A percentile compares a stretch with the other conserved stretches of the same genome.
phyloP scores from a whole-genome alignment of 805 yeast genomes.

The Candida awuae region DNA sequence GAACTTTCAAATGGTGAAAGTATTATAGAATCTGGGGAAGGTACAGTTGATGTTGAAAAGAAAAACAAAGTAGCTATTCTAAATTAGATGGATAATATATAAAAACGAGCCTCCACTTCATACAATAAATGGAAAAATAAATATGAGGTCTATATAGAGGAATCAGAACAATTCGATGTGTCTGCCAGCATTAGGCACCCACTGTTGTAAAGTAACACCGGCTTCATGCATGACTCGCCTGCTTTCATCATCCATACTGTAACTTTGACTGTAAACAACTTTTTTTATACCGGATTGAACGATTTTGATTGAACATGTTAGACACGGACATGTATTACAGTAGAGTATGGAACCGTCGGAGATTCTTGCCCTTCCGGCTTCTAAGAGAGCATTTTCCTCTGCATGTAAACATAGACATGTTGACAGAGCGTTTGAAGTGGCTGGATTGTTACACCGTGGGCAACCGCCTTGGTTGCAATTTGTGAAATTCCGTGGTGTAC shows the following conservation, averaged over 20 bases:
- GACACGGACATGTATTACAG: conserved; percentile 96
- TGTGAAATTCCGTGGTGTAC: conserved; percentile 81
- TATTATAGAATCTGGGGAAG: neutral
- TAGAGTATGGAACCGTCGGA: conserved; percentile 60
- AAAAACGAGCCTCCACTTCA: no score
- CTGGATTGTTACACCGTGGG: conserved; percentile 71
- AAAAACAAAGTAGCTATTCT: neutral
- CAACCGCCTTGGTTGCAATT: conserved; percentile 98
- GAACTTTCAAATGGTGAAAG: neutral
- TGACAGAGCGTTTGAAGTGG: conserved; percentile 40
- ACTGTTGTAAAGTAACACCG: conserved; percentile 63
- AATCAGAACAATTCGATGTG: conserved; percentile 14
- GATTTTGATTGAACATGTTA: conserved; percentile 91
- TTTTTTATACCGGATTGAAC: conserved; percentile 87
- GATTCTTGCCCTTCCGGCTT: conserved; percentile 85
- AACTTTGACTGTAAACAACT: conserved; percentile 87
- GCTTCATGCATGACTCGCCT: conserved; percentile 67
- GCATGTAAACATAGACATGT: conserved; percentile 95
- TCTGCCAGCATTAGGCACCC: conserved; percentile 31
- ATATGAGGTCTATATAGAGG: neutral
- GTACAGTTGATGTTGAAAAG: neutral
- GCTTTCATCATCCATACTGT: conserved; percentile 83
- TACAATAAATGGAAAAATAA: neutral
- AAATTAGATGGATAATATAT: no score
- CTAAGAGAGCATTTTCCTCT: conserved; percentile 91